phyloP scores from a whole-genome alignment of 176 grass and related monocot species.

The Carex littledalei region DNA sequence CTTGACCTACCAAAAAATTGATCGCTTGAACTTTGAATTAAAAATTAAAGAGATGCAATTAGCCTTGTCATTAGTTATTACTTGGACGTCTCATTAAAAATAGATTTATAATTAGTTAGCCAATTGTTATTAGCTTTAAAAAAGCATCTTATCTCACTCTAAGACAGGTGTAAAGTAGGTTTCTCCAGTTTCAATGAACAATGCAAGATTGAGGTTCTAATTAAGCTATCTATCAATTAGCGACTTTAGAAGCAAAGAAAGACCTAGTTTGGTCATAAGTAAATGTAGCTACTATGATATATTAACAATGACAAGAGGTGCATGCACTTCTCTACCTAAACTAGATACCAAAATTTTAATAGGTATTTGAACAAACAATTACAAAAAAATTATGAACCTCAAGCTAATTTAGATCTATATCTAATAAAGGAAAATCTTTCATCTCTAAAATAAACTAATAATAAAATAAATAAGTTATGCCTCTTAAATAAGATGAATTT shows the following conservation, averaged over 20 bases:
- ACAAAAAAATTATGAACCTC: background rate
- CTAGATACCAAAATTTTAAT: background rate
- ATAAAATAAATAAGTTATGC: background rate
- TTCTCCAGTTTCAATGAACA: conserved; percentile 18
- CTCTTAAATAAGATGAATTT: background rate
- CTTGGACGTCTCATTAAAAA: conserved; percentile 9
- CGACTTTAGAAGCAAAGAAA: conserved; percentile 20
- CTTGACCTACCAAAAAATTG: conserved; percentile 22
- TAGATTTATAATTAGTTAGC: conserved; percentile 30
- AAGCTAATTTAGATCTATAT: background rate
- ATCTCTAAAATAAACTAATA: background rate
- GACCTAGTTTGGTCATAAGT: background rate
- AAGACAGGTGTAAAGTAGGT: conserved; percentile 11
- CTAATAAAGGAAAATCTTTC: background rate
- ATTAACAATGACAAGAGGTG: background rate
- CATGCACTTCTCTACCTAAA: background rate
- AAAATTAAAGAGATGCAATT: background rate
- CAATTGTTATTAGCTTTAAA: conserved; percentile 32
- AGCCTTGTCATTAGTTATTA: conserved; percentile 23
- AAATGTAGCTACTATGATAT: background rate
- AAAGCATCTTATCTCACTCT: conserved; percentile 19
- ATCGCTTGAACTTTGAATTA: conserved; percentile 5
- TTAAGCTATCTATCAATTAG: conserved; percentile 17
- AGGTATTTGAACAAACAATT: background rate
- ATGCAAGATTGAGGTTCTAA: conserved; percentile 4